phyloP scores from a whole-genome alignment of 345 rosid species.

The Ceriops decandra region DNA sequence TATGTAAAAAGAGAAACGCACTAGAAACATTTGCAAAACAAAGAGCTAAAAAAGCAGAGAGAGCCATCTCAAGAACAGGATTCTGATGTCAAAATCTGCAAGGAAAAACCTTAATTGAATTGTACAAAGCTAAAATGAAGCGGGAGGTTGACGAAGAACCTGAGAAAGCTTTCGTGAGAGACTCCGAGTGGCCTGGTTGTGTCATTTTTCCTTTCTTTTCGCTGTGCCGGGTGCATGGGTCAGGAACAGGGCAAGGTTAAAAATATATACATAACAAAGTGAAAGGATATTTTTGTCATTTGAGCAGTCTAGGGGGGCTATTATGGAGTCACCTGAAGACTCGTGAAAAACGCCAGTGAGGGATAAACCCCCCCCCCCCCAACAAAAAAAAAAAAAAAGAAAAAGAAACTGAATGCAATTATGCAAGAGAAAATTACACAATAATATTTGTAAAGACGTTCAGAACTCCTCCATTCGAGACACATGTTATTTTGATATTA shows the following conservation, averaged over 20 bases:
- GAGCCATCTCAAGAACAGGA: too few relatives aligned
- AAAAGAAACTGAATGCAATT: neutral
- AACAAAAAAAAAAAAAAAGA: neutral
- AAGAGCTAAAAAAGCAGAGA: too few relatives aligned
- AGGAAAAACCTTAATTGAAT: too few relatives aligned
- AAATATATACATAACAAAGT: slow-evolving; percentile 23
- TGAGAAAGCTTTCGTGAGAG: slow-evolving; percentile 61
- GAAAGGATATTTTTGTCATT: slow-evolving; percentile 45
- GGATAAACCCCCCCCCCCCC: too few relatives aligned
- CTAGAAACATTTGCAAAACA: too few relatives aligned
- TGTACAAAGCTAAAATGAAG: neutral
- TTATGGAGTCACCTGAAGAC: neutral
- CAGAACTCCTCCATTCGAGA: too few relatives aligned
- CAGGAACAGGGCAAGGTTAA: neutral
- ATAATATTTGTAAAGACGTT: too few relatives aligned
- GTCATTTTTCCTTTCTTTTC: slow-evolving; percentile 39
- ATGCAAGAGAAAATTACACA: neutral
- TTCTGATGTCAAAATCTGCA: too few relatives aligned
- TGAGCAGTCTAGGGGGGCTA: neutral
- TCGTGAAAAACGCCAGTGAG: neutral
- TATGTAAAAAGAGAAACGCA: too few relatives aligned
- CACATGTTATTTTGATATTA: too few relatives aligned
- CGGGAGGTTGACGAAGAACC: slow-evolving; percentile 32
- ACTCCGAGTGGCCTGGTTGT: slow-evolving; percentile 39
- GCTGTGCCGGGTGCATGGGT: neutral